phyloP scores from a whole-genome alignment of 2,329 filamentous ascomycete species.

The Aspergillus spinulosporus region DNA sequence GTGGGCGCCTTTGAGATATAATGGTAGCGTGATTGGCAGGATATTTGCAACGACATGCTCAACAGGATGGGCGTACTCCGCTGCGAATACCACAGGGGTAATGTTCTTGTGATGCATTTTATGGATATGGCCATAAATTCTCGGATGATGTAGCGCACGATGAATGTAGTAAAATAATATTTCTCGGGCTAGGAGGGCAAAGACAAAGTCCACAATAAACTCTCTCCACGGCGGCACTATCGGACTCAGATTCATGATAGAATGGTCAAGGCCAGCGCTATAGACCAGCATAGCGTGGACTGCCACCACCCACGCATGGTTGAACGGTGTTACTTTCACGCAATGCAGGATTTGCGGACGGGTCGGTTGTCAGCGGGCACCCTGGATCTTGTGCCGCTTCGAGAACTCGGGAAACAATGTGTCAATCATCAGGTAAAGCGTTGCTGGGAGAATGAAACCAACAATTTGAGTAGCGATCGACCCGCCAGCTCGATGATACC shows the following conservation, averaged over 20 bases:
- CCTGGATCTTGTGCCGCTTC: conserved; percentile 56
- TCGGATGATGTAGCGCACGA: too few relatives aligned
- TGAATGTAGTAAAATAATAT: conserved; percentile 45
- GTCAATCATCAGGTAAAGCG: conserved; percentile 48
- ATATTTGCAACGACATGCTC: conserved; percentile 58
- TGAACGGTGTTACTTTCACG: conserved; percentile 47
- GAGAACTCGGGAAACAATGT: conserved; percentile 51
- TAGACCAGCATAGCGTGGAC: conserved; percentile 33
- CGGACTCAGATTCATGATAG: conserved; percentile 17
- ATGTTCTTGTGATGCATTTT: too few relatives aligned
- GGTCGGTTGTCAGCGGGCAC: conserved; percentile 52
- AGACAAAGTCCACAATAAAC: conserved; percentile 43
- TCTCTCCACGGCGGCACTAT: background rate
- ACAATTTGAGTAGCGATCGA: conserved; percentile 26
- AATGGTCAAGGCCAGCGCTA: conserved; percentile 11
- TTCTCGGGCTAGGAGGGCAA: conserved; percentile 47
- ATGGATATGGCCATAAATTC: too few relatives aligned
- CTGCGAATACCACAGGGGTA: conserved; percentile 53
- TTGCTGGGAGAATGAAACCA: conserved; percentile 30
- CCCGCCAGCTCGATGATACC: conserved; percentile 29
- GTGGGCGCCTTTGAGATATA: conserved; percentile 50
- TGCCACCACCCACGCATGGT: conserved; percentile 47
- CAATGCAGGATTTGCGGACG: conserved; percentile 48
- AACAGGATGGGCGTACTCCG: conserved; percentile 59
- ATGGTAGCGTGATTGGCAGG: conserved; percentile 54